These are phyloP conservation scores for Dentipellis sp. DNA, from an alignment of 768 basidiomycete species.

Conservation along the genomic window DNA sequence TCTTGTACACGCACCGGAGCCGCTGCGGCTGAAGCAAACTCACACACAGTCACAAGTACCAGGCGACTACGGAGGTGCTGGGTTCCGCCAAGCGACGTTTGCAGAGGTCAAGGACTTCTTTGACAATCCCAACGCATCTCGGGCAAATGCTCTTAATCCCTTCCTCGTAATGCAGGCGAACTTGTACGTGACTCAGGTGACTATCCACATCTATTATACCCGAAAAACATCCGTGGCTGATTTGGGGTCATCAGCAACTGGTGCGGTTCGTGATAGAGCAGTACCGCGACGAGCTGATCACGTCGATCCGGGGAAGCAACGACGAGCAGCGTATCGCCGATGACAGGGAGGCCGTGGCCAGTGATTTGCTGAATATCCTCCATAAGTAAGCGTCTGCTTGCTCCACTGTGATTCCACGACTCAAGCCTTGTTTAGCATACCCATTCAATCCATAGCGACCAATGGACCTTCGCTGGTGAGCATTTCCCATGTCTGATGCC, in stretches of 20 bases:
- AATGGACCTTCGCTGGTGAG: constrained; percentile 73
- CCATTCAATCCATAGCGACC: constrained; percentile 87
- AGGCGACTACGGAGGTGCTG: constrained; percentile 56
- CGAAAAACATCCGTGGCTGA: neutral
- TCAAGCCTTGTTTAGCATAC: constrained; percentile 45
- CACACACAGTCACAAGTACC: constrained; percentile 40
- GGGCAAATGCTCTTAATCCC: constrained; percentile 79
- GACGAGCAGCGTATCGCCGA: constrained; percentile 60
- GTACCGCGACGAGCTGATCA: constrained; percentile 79
- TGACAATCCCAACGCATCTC: constrained; percentile 80
- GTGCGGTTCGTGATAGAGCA: constrained; percentile 90
- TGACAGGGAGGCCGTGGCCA: constrained; percentile 77
- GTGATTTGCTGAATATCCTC: constrained; percentile 78
- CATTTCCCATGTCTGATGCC: neutral
- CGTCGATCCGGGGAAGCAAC: constrained; percentile 53
- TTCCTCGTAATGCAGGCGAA: constrained; percentile 92
- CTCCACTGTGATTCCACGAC: neutral
- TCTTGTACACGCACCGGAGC: constrained; percentile 68
- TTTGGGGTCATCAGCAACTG: constrained; percentile 54
- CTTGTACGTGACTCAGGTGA: constrained; percentile 84
- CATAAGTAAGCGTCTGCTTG: constrained; percentile 44
- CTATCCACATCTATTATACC: neutral
- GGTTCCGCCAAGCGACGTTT: constrained; percentile 76
- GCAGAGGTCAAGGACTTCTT: constrained; percentile 88
- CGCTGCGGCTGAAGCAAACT: constrained; percentile 56